These are phyloP conservation scores for Trypanosoma platydactyli DNA, from an alignment of 208 protist genomes.

Conservation along the genomic window DNA sequence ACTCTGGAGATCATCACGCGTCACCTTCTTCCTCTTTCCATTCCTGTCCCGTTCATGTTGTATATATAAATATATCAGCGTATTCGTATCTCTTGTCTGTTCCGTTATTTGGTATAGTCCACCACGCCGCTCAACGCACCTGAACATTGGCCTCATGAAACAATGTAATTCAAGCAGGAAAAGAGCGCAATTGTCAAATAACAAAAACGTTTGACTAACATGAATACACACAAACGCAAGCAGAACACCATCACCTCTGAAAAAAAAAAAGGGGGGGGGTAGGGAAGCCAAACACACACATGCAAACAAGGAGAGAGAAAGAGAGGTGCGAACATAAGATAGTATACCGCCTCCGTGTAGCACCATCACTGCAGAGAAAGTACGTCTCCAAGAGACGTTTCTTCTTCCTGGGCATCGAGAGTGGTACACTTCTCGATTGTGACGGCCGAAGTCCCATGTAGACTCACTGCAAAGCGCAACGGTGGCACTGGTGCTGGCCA, in stretches of 20 bases:
- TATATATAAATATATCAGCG: slow-evolving; percentile 15
- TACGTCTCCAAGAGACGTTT: not conserved
- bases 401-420: slow-evolving; percentile 2
- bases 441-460: slow-evolving; percentile 72
- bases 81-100: slow-evolving; percentile 10
- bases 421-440: slow-evolving; percentile 40
- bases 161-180: not conserved
- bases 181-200: slow-evolving; percentile 7
- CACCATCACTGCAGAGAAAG: not conserved
- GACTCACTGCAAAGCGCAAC: slow-evolving; percentile 81
- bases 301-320: slow-evolving; percentile 15
- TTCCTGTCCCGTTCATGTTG: no score
- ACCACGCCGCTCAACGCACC: no score
- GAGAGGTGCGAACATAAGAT: not conserved
- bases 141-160: no score
- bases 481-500: slow-evolving; percentile 73
- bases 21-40: no score
- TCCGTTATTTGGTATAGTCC: no score
- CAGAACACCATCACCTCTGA: not conserved
- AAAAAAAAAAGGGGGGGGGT: not conserved
- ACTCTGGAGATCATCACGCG: no score
- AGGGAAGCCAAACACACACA: slow-evolving; percentile 18
- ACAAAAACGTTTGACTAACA: not conserved
- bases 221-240: not conserved
- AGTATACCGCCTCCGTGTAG: not conserved